Evolutionary conservation across 2,329 filamentous ascomycete species (phyloP).

Genomic region (Apiospora kogelbergensis): DNA sequence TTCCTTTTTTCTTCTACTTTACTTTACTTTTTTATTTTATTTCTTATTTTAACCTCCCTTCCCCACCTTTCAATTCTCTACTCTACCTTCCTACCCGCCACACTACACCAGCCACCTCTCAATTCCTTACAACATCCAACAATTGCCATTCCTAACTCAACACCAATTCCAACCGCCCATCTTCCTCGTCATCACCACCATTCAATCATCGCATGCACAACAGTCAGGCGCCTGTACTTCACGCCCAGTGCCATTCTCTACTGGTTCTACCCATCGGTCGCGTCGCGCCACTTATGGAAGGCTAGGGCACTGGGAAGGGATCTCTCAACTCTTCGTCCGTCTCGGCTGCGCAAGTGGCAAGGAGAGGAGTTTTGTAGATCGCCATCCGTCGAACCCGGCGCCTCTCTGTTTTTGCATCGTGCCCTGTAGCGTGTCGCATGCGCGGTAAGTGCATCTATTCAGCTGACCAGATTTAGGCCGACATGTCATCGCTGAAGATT

Average conservation of each 20-base stretch:
- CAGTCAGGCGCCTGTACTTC: background rate
- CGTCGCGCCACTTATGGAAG: background rate
- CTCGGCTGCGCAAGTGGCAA: background rate
- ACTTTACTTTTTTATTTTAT: too few relatives aligned
- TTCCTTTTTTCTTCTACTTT: too few relatives aligned
- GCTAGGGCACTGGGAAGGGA: conserved; percentile 1
- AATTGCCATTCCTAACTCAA: too few relatives aligned
- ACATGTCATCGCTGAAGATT: background rate
- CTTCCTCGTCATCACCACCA: too few relatives aligned
- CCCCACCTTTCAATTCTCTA: too few relatives aligned
- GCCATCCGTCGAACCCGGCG: background rate
- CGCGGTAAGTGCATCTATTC: background rate
- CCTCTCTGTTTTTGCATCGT: background rate
- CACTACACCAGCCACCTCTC: too few relatives aligned
- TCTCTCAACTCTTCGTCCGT: background rate
- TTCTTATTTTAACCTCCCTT: too few relatives aligned
- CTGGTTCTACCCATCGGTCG: conserved; percentile 1
- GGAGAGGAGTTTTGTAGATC: background rate
- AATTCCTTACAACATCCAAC: too few relatives aligned
- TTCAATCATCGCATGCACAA: background rate
- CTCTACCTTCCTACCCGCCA: too few relatives aligned
- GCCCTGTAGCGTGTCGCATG: background rate
- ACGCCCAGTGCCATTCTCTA: background rate
- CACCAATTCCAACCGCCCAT: too few relatives aligned
- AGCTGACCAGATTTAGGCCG: background rate